These are phyloP conservation scores for Turnera subulata DNA, from an alignment of 345 rosid species.

Conservation along the genomic window DNA sequence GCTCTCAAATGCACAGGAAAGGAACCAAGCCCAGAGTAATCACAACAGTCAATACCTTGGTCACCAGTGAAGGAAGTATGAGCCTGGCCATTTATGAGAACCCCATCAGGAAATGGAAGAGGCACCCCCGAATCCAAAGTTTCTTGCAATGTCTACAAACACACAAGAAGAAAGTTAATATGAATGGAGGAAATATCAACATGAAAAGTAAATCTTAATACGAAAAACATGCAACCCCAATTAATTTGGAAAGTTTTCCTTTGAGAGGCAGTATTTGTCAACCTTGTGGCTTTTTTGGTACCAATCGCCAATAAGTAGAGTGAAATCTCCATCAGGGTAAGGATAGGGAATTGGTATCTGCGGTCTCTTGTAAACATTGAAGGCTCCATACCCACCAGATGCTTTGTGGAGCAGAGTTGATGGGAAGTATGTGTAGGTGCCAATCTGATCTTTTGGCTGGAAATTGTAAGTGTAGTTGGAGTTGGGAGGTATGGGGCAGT, in stretches of 20 bases:
- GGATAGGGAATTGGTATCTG: slow-evolving; percentile 56
- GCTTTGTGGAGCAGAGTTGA: slow-evolving; percentile 48
- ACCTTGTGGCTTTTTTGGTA: slow-evolving; percentile 40
- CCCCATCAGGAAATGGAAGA: slow-evolving; percentile 53
- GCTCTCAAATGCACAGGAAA: neutral
- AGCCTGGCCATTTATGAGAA: slow-evolving; percentile 38
- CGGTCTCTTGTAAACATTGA: slow-evolving; percentile 48
- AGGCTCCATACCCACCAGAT: slow-evolving; percentile 48
- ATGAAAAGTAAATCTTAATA: neutral
- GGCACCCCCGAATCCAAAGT: slow-evolving; percentile 63
- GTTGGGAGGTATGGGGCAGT: slow-evolving; percentile 37
- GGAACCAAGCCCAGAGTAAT: neutral
- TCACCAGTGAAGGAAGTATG: slow-evolving; percentile 32
- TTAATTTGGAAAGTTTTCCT: neutral
- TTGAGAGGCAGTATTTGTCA: neutral
- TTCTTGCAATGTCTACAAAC: slow-evolving; percentile 42
- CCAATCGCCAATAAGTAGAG: slow-evolving; percentile 67
- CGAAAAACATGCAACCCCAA: neutral
- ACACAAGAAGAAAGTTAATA: neutral
- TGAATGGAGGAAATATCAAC: neutral
- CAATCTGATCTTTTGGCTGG: slow-evolving; percentile 43
- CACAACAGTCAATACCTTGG: slow-evolving; percentile 19
- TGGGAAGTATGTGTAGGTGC: slow-evolving; percentile 39
- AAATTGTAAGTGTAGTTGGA: slow-evolving; percentile 38
- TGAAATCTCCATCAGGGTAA: slow-evolving; percentile 52